Conservation (phyloP, 1,139 yeast species). For the Candida neerlandica region DNA sequence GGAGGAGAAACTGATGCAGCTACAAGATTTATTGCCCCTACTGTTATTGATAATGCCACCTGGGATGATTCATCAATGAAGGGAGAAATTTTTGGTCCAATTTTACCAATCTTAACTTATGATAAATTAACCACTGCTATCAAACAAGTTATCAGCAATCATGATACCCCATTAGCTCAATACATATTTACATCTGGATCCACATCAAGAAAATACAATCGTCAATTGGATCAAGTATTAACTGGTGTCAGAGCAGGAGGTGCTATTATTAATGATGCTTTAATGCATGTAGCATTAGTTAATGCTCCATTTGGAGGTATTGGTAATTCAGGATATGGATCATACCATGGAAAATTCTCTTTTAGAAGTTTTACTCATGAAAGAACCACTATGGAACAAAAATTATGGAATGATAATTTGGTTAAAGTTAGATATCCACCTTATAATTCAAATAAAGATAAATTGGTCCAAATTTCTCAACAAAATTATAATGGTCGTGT, state of each 20-base stretch:
- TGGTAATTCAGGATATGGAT: constrained; percentile 79
- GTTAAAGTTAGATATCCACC: constrained; percentile 74
- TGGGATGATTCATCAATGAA: constrained; percentile 75
- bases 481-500: constrained; percentile 31
- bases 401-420: constrained; percentile 63
- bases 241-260: constrained; percentile 73
- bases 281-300: constrained; percentile 71
- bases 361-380: constrained; percentile 76
- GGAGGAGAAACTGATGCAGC: constrained; percentile 56
- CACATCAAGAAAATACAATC: constrained; percentile 35
- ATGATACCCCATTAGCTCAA: constrained; percentile 87
- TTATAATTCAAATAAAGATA: constrained; percentile 38
- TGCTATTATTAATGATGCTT: constrained; percentile 67
- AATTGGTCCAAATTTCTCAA: constrained; percentile 28
- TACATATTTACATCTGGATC: constrained; percentile 66
- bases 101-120: constrained; percentile 72
- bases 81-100: constrained; percentile 83
- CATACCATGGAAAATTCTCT: constrained; percentile 79
- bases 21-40: constrained; percentile 68
- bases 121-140: constrained; percentile 51
- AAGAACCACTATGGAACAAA: constrained; percentile 70
- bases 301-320: constrained; percentile 91
- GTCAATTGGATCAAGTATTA: constrained; percentile 55
- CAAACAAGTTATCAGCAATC: constrained; percentile 47
- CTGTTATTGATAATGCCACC: constrained; percentile 61